Percentiles rank a stretch among this genome's conserved stretches.
Conservation (phyloP, 2,329 filamentous ascomycete species). For the Tolypocladium inflatum region DNA sequence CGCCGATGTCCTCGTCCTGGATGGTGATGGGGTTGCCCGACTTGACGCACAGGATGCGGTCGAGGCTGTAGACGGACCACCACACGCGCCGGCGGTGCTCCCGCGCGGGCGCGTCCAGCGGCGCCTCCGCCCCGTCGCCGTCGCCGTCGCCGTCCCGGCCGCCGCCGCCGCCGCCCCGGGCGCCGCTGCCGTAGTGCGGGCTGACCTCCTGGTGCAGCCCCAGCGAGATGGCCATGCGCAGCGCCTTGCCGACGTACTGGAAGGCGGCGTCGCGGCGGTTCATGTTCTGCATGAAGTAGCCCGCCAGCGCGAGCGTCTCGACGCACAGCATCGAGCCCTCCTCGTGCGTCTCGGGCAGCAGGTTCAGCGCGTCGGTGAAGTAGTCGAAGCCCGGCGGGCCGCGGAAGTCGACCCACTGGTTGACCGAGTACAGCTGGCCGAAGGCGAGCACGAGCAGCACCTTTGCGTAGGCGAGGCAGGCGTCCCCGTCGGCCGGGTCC, state of each 20-base stretch:
- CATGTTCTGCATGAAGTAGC: constrained; percentile 48
- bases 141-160: too few relatives aligned
- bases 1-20: constrained; percentile 40
- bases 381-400: constrained; percentile 47
- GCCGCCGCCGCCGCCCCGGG: too few relatives aligned
- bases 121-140: constrained; percentile 13
- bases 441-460: constrained; percentile 43
- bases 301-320: constrained; percentile 42
- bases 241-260: constrained; percentile 41
- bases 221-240: constrained; percentile 47
- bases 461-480: constrained; percentile 41
- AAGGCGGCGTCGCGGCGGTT: constrained; percentile 46
- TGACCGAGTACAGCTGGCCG: constrained; percentile 47
- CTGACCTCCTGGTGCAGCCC: constrained; percentile 47
- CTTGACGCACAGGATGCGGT: constrained; percentile 42
- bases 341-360: constrained; percentile 46
- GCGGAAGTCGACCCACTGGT: constrained; percentile 41
- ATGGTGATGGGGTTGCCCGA: constrained; percentile 45
- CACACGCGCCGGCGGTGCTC: constrained; percentile 43
- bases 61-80: constrained; percentile 48
- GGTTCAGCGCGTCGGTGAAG: constrained; percentile 39
- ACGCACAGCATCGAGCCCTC: constrained; percentile 44
- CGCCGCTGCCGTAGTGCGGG: background rate
- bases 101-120: constrained; percentile 27
- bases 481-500: constrained; percentile 31